Evolutionary conservation across 2,329 filamentous ascomycete species (phyloP), one percentile per base, ranked within the genome.

Genomic region (Metarhizium album): DNA sequence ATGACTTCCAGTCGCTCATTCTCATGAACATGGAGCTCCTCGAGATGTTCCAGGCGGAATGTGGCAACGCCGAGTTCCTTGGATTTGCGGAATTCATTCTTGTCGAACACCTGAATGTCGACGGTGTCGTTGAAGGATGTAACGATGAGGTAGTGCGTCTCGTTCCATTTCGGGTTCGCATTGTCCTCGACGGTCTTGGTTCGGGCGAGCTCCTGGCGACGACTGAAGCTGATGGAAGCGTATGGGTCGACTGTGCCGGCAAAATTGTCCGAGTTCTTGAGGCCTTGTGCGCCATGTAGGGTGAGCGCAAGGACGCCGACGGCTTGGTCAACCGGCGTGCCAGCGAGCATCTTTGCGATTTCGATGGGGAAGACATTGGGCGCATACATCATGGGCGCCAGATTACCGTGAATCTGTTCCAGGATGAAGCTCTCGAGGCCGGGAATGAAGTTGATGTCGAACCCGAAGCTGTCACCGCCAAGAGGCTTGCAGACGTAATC

Each of bases 381-480:
- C 37, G 83, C 84, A 64, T 98, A 98, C 89, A 98, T 95, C 86
- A 98, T 97, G 0, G 93, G 94, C 2, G 82, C 86, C 47, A 98
- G 72, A 62, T 91, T 96, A 55, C 86, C 87, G 67, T 98, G 94
- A 49, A 98, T 95, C 71, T 95, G 89, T 60, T 98, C 93, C 64
- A 87, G 83, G 60, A 98, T 98, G 69, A 98, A 98, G 51, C 68
- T 79, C 67, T 97, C 90, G 23, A 98, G 78, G 59, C 91, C 91
- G 18, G 93, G 93, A 58, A 98, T 94, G 69, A 98, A 96, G 72
- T 96, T 97, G 76, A 98, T 97, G 63, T 98, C 93, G 65, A 98
- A 96, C 38, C 93, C 93, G 57, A 98, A 88, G 2, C 80, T 90
- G 54, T 98, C 93, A 54, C 94, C 94, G 59, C 93, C 93, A 14